Conservation (phyloP, 2,329 filamentous ascomycete genomes). For the Fusarium vanettenii region DNA sequence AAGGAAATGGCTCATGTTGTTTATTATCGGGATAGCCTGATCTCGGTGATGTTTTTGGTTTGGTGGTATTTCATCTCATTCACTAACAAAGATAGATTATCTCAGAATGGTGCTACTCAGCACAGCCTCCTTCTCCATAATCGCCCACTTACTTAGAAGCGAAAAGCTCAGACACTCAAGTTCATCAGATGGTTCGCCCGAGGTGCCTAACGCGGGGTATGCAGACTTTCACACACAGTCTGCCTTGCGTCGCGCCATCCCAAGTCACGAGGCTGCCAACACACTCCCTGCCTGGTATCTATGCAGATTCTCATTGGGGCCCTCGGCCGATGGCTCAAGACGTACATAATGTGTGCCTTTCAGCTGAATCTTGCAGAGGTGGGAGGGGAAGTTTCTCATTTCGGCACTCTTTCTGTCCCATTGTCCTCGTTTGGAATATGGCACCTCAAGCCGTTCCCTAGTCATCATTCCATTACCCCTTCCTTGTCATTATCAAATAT, state of each 20-base stretch:
- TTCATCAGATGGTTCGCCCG: not conserved
- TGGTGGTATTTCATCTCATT: not conserved
- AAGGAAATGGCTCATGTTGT: not conserved
- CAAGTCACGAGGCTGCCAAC: not conserved
- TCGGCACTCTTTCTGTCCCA: not conserved
- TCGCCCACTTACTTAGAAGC: not conserved
- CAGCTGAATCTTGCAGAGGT: not conserved
- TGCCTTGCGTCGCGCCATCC: not conserved
- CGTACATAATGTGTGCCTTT: conserved; percentile 1
- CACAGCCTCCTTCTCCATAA: not conserved
- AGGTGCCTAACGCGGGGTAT: not conserved
- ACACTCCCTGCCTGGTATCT: not conserved
- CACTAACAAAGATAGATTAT: not conserved
- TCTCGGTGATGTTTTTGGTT: not conserved
- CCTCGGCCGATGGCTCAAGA: not conserved
- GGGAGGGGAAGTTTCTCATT: not conserved
- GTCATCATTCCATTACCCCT: not conserved
- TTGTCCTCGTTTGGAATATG: not conserved
- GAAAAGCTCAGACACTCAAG: not conserved
- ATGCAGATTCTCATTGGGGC: not conserved
- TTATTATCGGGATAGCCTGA: not conserved
- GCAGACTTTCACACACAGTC: not conserved
- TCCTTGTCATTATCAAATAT: not conserved
- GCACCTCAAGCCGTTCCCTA: not conserved
- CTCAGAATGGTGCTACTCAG: not conserved